phyloP scores from a whole-genome alignment of 768 basidiomycete species.

The Tricholoma sp. region DNA sequence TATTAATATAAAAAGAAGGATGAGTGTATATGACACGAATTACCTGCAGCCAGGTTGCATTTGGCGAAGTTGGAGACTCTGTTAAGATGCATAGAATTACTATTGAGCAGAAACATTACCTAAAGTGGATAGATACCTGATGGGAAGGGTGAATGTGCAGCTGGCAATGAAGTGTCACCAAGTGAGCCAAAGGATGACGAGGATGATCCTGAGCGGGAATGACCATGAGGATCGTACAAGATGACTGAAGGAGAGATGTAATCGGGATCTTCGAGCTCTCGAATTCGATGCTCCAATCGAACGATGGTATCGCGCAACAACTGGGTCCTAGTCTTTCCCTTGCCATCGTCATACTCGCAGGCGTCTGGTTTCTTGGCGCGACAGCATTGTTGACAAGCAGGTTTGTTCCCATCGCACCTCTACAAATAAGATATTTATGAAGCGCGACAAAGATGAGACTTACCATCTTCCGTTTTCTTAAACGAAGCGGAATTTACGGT shows the following conservation, averaged over 20 bases:
- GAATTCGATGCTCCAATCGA: conserved; percentile 64
- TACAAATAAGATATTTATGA: conserved; percentile 22
- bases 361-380: conserved; percentile 71
- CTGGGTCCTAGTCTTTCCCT: conserved; percentile 78
- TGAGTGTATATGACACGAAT: conserved; percentile 5
- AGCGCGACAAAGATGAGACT: conserved; percentile 5
- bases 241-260: conserved; percentile 63
- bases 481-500: conserved; percentile 11
- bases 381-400: conserved; percentile 72
- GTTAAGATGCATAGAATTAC: conserved; percentile 22
- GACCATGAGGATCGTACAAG: conserved; percentile 62
- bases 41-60: conserved; percentile 43
- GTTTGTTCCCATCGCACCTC: conserved; percentile 76
- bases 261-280: conserved; percentile 73
- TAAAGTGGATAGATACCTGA: conserved; percentile 34
- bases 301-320: conserved; percentile 72
- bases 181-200: conserved; percentile 53
- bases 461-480: conserved; percentile 71
- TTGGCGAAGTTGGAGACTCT: conserved; percentile 43
- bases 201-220: conserved; percentile 48
- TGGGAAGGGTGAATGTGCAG: conserved; percentile 56
- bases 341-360: conserved; percentile 83
- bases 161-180: conserved; percentile 43
- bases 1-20: conserved; percentile 16
- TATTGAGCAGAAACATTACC: background rate